These are phyloP conservation scores for Allium cepa DNA, from an alignment of 106 monocot species.

Conservation along the genomic window DNA sequence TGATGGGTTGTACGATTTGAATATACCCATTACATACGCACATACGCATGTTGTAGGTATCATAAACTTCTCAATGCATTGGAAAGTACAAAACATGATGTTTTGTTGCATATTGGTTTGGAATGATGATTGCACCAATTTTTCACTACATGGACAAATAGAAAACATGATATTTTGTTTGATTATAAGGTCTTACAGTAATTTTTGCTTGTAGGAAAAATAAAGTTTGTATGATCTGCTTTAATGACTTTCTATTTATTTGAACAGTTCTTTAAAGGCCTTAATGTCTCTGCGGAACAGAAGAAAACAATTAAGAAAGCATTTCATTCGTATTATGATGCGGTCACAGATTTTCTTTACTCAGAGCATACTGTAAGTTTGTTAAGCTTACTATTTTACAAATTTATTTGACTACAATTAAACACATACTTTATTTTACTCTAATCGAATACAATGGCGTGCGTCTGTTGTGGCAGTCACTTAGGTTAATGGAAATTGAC, in stretches of 20 bases:
- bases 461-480: conserved; percentile 36
- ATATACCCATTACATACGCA: too few relatives aligned
- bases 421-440: background rate
- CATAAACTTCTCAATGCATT: too few relatives aligned
- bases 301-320: conserved; percentile 89
- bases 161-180: too few relatives aligned
- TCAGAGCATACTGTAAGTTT: conserved; percentile 80
- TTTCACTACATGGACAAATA: too few relatives aligned
- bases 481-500: conserved; percentile 77
- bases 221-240: background rate
- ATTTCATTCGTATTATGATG: conserved; percentile 78
- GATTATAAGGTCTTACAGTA: too few relatives aligned
- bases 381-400: background rate
- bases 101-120: too few relatives aligned
- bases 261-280: conserved; percentile 75
- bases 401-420: conserved; percentile 3
- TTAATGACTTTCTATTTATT: background rate
- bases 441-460: background rate
- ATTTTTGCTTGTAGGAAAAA: too few relatives aligned
- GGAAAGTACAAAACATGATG: too few relatives aligned
- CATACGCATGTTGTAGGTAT: too few relatives aligned
- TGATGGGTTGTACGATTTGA: too few relatives aligned
- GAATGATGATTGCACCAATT: too few relatives aligned
- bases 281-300: conserved; percentile 73
- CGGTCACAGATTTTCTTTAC: conserved; percentile 81